These are phyloP conservation scores for Coffea eugenioides DNA, from an alignment of 257 asterid species.

Conservation along the genomic window DNA sequence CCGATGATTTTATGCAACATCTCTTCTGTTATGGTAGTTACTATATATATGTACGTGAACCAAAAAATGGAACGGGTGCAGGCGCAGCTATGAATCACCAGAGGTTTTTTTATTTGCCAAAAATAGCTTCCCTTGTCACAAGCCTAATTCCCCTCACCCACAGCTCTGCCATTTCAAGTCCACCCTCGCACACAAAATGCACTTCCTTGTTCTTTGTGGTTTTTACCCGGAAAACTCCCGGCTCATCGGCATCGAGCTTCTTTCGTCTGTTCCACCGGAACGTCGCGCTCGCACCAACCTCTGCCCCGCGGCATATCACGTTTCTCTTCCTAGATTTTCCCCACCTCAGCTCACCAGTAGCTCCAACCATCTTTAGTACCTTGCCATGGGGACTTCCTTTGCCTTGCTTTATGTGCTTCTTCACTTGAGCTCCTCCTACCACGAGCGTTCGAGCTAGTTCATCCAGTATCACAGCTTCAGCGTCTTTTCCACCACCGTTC, in stretches of 20 bases:
- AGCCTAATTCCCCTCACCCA: constrained; percentile 74
- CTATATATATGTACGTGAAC: not conserved
- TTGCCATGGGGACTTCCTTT: constrained; percentile 60
- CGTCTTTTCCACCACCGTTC: constrained; percentile 24
- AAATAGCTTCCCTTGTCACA: constrained; percentile 57
- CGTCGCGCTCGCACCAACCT: constrained; percentile 49
- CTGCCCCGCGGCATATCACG: constrained; percentile 60
- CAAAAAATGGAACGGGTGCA: not conserved
- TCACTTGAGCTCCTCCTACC: constrained; percentile 42
- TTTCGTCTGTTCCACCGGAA: constrained; percentile 56
- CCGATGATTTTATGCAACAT: too few relatives aligned
- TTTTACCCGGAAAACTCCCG: constrained; percentile 57
- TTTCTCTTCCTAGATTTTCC: constrained; percentile 63
- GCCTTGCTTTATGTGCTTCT: constrained; percentile 63
- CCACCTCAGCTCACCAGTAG: constrained; percentile 51
- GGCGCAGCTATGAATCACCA: not conserved
- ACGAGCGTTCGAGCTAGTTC: constrained; percentile 59
- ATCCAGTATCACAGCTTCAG: constrained; percentile 43
- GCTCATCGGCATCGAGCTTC: constrained; percentile 54
- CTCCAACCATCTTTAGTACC: constrained; percentile 54
- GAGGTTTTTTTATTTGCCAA: not conserved
- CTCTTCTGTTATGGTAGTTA: too few relatives aligned
- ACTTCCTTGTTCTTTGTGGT: constrained; percentile 57
- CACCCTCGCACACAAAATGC: constrained; percentile 71
- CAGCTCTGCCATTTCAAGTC: constrained; percentile 49